Percentiles rank a stretch among this genome's conserved stretches.
phyloP scores from a whole-genome alignment of 352 stramenopile species.

The Phytopythium montanum region DNA sequence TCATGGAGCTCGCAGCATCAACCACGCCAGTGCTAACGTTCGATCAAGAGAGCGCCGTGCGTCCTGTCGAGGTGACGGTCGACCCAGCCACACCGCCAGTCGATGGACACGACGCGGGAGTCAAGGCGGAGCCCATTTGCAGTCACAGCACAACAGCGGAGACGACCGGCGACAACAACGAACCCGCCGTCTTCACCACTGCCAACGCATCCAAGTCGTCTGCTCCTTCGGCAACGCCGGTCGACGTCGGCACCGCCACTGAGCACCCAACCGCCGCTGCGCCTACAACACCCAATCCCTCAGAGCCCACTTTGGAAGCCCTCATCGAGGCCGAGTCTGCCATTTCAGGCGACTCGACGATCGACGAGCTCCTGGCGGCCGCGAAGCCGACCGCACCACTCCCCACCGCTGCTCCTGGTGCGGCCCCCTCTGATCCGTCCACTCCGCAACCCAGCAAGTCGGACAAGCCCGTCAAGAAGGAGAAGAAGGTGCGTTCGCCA shows the following conservation, averaged over 20 bases:
- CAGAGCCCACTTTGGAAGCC: not conserved
- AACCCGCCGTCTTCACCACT: not conserved
- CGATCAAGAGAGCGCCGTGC: not conserved
- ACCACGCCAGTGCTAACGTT: not conserved
- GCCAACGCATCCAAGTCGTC: not conserved
- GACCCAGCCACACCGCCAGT: not conserved
- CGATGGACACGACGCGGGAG: not conserved
- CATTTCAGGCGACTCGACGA: not conserved
- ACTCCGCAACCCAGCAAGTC: not conserved
- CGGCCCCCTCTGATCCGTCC: not conserved
- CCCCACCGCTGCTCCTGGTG: not conserved
- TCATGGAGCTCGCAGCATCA: not conserved
- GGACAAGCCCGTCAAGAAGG: slow-evolving; percentile 3
- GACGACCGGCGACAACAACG: not conserved
- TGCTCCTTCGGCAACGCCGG: not conserved
- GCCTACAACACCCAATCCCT: not conserved
- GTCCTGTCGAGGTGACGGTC: not conserved
- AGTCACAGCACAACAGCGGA: not conserved
- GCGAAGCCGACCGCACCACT: not conserved
- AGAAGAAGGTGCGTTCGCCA: not conserved
- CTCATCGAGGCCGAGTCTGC: not conserved
- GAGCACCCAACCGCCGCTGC: not conserved
- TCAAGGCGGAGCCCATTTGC: not conserved
- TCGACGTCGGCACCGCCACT: not conserved
- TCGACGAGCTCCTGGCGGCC: not conserved